Evolutionary conservation across 2,329 filamentous ascomycete genomes (phyloP).

Genomic region (Epicoccum nigrum): DNA sequence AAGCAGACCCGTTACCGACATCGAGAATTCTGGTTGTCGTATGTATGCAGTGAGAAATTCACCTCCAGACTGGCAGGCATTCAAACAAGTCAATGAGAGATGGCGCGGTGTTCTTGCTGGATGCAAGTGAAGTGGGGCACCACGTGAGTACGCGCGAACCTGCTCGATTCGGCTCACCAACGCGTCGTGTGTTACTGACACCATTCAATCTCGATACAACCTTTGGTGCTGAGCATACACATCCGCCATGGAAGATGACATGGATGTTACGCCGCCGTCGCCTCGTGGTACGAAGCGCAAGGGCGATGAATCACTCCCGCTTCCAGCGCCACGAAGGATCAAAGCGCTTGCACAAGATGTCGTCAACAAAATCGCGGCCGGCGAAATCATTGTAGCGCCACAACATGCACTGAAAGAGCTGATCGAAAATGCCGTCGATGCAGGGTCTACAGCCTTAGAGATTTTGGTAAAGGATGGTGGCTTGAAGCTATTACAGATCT

Average conservation of each 20-base stretch:
- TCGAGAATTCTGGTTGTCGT: too few relatives aligned
- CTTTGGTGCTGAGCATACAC: neutral
- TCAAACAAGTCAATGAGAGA: too few relatives aligned
- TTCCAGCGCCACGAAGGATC: conserved; percentile 54
- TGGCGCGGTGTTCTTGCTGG: neutral
- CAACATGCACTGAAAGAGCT: conserved; percentile 96
- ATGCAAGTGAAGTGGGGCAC: conserved; percentile 10
- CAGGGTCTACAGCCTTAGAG: conserved; percentile 90
- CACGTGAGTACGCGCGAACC: conserved; percentile 24
- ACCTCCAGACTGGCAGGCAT: too few relatives aligned
- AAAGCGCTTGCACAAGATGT: conserved; percentile 89
- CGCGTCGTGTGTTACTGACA: conserved; percentile 16
- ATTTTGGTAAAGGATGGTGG: conserved; percentile 94
- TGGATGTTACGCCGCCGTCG: conserved; percentile 33
- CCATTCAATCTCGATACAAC: neutral
- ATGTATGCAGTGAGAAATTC: too few relatives aligned
- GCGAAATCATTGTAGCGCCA: conserved; percentile 96
- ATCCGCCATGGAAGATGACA: conserved; percentile 36
- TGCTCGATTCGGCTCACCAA: conserved; percentile 12
- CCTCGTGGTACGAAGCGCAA: conserved; percentile 47
- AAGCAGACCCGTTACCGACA: too few relatives aligned
- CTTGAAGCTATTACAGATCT: conserved; percentile 93
- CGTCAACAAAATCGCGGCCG: conserved; percentile 97
- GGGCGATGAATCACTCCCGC: conserved; percentile 41
- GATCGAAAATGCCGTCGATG: conserved; percentile 96